Conservation (phyloP, 2,329 filamentous ascomycete genomes). For the Cercospora sp. region DNA sequence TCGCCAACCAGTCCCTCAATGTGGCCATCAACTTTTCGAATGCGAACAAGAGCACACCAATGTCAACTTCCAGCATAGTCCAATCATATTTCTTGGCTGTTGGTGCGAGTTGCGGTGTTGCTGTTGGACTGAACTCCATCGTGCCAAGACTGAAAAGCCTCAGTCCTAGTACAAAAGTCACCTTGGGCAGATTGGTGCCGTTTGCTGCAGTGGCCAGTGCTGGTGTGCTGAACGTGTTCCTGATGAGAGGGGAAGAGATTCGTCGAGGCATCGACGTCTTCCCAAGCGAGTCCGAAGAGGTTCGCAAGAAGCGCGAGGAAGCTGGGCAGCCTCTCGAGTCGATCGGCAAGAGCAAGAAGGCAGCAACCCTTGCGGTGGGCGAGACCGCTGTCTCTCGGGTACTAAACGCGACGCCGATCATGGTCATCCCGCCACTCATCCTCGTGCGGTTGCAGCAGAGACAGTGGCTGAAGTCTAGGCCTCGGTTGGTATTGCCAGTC, state of each 20-base stretch:
- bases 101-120: conserved; percentile 88
- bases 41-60: conserved; percentile 92
- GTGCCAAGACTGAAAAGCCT: conserved; percentile 81
- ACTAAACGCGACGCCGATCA: conserved; percentile 92
- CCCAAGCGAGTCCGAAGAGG: conserved; percentile 71
- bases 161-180: conserved; percentile 70
- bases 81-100: conserved; percentile 93
- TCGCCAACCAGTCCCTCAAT: conserved; percentile 95
- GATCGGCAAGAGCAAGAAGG: conserved; percentile 84
- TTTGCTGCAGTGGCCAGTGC: conserved; percentile 94
- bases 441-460: conserved; percentile 82
- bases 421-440: conserved; percentile 88
- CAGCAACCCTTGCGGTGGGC: conserved; percentile 83
- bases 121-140: conserved; percentile 84
- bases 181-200: conserved; percentile 84
- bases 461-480: conserved; percentile 76
- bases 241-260: conserved; percentile 98
- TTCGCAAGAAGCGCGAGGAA: conserved; percentile 58
- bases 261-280: conserved; percentile 89
- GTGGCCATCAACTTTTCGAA: conserved; percentile 98
- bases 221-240: conserved; percentile 89
- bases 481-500: conserved; percentile 73
- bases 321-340: conserved; percentile 45
- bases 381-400: conserved; percentile 92
- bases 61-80: conserved; percentile 75